A percentile compares a stretch with the other conserved stretches of the same genome.
Conservation (phyloP, 2,329 filamentous ascomycete species). For the Rhynchosporium graminicola region DNA sequence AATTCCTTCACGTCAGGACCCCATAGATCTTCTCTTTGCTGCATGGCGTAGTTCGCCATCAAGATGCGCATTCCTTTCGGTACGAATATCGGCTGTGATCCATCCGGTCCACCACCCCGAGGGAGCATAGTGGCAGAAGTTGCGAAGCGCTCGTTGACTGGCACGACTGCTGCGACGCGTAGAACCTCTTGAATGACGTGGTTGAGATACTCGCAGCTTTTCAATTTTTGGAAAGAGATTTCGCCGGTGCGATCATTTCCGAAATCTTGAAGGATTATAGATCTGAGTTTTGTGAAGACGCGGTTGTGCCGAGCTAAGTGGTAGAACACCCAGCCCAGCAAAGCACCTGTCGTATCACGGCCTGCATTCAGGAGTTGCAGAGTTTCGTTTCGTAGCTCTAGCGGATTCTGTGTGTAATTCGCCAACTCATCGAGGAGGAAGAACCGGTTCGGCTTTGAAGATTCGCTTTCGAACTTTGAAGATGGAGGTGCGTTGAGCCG, state of each 20-base stretch:
- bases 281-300: constrained; percentile 46
- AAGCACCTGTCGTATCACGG: constrained; percentile 56
- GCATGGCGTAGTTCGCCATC: constrained; percentile 40
- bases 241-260: constrained; percentile 37
- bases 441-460: constrained; percentile 53
- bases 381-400: constrained; percentile 51
- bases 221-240: constrained; percentile 54
- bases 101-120: constrained; percentile 39
- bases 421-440: constrained; percentile 47
- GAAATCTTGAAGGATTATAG: constrained; percentile 43
- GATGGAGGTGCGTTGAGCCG: constrained; percentile 20
- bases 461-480: constrained; percentile 35
- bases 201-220: constrained; percentile 58
- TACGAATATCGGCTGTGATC: constrained; percentile 36
- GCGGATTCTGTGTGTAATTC: constrained; percentile 47
- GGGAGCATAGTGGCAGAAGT: constrained; percentile 45
- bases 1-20: constrained; percentile 44
- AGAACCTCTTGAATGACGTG: constrained; percentile 57
- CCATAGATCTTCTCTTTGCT: constrained; percentile 44
- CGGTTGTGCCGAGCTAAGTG: constrained; percentile 47
- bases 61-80: constrained; percentile 27
- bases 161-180: constrained; percentile 54
- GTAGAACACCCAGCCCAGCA: constrained; percentile 52
- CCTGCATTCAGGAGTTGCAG: constrained; percentile 57
- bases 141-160: constrained; percentile 52